A percentile compares a stretch with the other conserved stretches of the same genome.
These are phyloP conservation scores for Paramyrothecium sp. DNA, from an alignment of 2,329 filamentous ascomycete species.

Conservation along the genomic window DNA sequence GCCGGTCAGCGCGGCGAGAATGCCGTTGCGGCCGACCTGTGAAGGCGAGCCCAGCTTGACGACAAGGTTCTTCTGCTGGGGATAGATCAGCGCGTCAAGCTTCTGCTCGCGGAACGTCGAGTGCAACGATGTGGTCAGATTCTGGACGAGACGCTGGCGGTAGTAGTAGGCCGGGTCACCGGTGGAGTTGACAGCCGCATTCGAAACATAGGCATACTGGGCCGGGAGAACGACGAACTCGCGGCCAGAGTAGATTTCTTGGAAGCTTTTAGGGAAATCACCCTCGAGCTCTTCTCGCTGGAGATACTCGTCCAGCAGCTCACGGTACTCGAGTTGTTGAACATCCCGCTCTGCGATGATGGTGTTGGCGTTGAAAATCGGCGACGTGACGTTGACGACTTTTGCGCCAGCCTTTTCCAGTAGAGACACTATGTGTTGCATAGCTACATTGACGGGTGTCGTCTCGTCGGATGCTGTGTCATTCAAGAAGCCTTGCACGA, in stretches of 20 bases:
- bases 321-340: slow-evolving; percentile 59
- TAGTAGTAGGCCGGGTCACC: slow-evolving; percentile 12
- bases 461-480: slow-evolving; percentile 49
- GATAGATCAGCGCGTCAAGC: slow-evolving; percentile 7
- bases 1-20: slow-evolving; percentile 6
- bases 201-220: slow-evolving; percentile 55
- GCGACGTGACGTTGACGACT: slow-evolving; percentile 46
- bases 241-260: slow-evolving; percentile 46
- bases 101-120: neutral
- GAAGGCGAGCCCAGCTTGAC: slow-evolving; percentile 6
- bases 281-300: slow-evolving; percentile 39
- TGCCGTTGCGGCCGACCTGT: slow-evolving; percentile 6
- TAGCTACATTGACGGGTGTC: slow-evolving; percentile 52
- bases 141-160: neutral
- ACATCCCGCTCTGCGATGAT: slow-evolving; percentile 52
- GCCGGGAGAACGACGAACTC: slow-evolving; percentile 59
- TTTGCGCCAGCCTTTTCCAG: slow-evolving; percentile 45
- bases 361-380: slow-evolving; percentile 49
- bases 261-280: slow-evolving; percentile 40
- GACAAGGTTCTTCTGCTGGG: slow-evolving; percentile 7
- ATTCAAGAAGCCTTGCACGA: slow-evolving; percentile 54
- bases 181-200: slow-evolving; percentile 49
- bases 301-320: slow-evolving; percentile 56
- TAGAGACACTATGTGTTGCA: slow-evolving; percentile 44
- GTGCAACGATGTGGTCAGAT: neutral